phyloP scores from a whole-genome alignment of 225 moss, liverwort and hornwort species.

The Anthoceros angustus region DNA sequence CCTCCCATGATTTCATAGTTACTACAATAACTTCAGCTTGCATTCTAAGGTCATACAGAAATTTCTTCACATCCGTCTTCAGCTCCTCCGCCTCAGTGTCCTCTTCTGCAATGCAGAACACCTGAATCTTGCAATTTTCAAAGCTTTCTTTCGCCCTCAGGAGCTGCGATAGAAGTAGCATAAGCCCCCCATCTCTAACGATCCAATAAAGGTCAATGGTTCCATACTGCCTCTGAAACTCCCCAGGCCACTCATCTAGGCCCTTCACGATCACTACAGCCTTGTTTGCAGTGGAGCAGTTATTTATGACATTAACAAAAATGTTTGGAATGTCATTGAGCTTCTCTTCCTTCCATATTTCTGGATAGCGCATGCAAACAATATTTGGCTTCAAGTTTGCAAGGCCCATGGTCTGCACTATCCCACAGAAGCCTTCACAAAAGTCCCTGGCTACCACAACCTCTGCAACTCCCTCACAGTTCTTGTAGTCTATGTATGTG shows the following conservation, averaged over 20 bases:
- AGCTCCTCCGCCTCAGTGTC: conserved; percentile 93
- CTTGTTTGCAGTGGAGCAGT: conserved; percentile 89
- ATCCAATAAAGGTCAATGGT: conserved; percentile 99
- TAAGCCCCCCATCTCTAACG: conserved; percentile 96
- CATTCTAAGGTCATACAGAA: conserved; percentile 92
- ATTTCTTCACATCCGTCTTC: conserved; percentile 92
- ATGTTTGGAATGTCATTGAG: conserved; percentile 53
- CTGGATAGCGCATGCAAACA: conserved; percentile 98
- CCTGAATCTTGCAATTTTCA: conserved; percentile 99
- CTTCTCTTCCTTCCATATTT: conserved; percentile 82
- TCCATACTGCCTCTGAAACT: conserved; percentile 80
- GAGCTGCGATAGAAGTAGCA: conserved; percentile 92
- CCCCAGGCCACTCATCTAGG: conserved; percentile 98
- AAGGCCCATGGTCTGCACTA: conserved; percentile 96
- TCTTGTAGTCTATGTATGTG: conserved; percentile 83
- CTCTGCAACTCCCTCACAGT: conserved; percentile 98
- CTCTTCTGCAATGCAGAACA: conserved; percentile 98
- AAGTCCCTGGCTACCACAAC: conserved; percentile 80
- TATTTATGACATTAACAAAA: conserved; percentile 88
- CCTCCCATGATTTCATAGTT: conserved; percentile 95
- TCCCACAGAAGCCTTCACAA: conserved; percentile 78
- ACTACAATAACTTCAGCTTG: conserved; percentile 95
- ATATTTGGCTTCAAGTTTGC: conserved; percentile 97
- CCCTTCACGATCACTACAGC: conserved; percentile 98
- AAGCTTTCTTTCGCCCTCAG: conserved; percentile 92